Evolutionary conservation across 2,329 filamentous ascomycete genomes (phyloP).

Genomic region (Scedosporium boydii): DNA sequence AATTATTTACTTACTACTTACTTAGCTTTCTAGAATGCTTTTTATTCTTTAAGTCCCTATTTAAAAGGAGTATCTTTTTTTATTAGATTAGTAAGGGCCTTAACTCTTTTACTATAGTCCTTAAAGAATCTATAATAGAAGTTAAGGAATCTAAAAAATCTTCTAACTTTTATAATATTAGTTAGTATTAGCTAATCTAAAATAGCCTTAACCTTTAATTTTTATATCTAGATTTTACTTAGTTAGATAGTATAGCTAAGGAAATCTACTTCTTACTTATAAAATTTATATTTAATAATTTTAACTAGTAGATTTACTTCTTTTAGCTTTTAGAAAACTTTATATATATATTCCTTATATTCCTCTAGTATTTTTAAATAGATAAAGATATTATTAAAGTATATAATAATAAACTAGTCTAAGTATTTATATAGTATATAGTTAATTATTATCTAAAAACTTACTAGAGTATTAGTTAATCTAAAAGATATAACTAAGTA

Average conservation of each 20-base stretch:
- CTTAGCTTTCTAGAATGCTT: not conserved
- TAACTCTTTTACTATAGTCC: not conserved
- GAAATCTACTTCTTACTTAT: not conserved
- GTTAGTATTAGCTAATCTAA: not conserved
- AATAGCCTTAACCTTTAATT: not conserved
- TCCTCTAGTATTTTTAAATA: conserved; percentile 6
- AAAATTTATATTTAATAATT: not conserved
- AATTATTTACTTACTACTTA: not conserved
- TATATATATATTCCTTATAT: conserved; percentile 4
- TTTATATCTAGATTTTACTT: not conserved
- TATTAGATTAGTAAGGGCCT: not conserved
- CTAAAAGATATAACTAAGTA: conserved; percentile 11
- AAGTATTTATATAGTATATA: conserved; percentile 3
- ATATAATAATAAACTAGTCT: conserved; percentile 10
- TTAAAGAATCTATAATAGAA: not conserved
- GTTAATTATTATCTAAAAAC: conserved; percentile 11
- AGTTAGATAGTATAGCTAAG: not conserved
- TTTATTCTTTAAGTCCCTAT: not conserved
- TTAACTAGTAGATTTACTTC: not conserved
- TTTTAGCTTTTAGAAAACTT: not conserved
- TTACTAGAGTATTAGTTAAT: conserved; percentile 10
- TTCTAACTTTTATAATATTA: not conserved
- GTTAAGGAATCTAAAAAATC: not conserved
- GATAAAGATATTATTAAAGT: conserved; percentile 12
- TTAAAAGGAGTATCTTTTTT: not conserved